These are phyloP conservation scores for Coemansia sp. DNA, from an alignment of 192 early-diverging fungal genomes.

Conservation along the genomic window DNA sequence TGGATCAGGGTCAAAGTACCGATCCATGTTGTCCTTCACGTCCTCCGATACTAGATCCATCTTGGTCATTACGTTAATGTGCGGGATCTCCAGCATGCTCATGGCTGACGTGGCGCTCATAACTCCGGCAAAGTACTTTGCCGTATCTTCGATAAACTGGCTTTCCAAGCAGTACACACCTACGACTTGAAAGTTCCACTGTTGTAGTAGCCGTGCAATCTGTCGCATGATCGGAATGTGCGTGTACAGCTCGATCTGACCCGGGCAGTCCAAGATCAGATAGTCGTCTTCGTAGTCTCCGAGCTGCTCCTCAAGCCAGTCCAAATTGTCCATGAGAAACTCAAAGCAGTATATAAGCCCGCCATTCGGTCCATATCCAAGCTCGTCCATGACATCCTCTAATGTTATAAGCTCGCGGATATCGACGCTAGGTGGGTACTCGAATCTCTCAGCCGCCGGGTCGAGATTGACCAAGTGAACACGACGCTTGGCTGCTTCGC, in stretches of 20 bases:
- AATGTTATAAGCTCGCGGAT: constrained; percentile 96
- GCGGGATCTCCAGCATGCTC: constrained; percentile 96
- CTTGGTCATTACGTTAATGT: constrained; percentile 98
- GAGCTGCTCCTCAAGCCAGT: constrained; percentile 96
- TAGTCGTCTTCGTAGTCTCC: constrained; percentile 94
- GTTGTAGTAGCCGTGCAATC: constrained; percentile 66
- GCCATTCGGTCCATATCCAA: constrained; percentile 97
- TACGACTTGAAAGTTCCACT: constrained; percentile 81
- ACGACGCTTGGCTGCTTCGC: constrained; percentile 74
- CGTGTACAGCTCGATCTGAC: constrained; percentile 98
- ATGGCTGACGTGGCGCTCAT: constrained; percentile 95
- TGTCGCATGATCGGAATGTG: constrained; percentile 95
- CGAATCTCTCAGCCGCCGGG: constrained; percentile 95
- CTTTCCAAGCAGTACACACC: constrained; percentile 92
- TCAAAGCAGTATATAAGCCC: constrained; percentile 97
- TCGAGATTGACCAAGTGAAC: constrained; percentile 97
- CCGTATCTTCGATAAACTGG: constrained; percentile 94
- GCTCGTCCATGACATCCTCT: constrained; percentile 97
- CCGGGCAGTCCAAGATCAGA: constrained; percentile 95
- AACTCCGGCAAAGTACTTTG: constrained; percentile 96
- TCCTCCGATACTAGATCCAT: constrained; percentile 84
- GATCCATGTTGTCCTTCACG: constrained; percentile 64
- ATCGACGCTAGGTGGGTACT: constrained; percentile 87
- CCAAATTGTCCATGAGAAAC: constrained; percentile 92
- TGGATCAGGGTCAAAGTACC: constrained; percentile 92